phyloP scores from a whole-genome alignment of 2,329 filamentous ascomycete species.

The Tothia fuscella region DNA sequence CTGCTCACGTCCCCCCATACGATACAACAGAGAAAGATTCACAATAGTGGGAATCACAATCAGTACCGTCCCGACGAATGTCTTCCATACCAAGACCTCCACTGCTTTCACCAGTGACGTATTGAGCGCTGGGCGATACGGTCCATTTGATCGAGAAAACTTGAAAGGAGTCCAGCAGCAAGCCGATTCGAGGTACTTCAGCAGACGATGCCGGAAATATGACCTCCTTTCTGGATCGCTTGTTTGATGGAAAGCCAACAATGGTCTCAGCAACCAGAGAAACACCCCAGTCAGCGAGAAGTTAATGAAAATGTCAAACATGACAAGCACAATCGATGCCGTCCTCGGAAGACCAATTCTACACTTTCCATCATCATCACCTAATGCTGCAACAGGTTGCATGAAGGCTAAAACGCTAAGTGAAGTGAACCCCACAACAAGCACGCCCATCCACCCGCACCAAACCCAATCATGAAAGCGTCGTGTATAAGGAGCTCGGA shows the following conservation, averaged over 20 bases:
- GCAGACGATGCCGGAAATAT: conserved; percentile 10
- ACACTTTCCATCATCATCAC: conserved; percentile 24
- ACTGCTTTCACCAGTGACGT: conserved; percentile 6
- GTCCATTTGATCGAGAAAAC: background rate
- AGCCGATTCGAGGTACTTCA: conserved; percentile 8
- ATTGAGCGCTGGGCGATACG: background rate
- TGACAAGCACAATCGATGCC: conserved; percentile 25
- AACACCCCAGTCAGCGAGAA: conserved; percentile 28
- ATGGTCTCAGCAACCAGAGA: conserved; percentile 23
- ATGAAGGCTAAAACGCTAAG: conserved; percentile 21
- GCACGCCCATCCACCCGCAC: conserved; percentile 25
- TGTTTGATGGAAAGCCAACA: conserved; percentile 15
- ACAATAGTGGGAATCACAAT: conserved; percentile 28
- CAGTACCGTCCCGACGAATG: conserved; percentile 22
- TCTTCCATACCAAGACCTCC: conserved; percentile 20
- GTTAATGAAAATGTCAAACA: conserved; percentile 28
- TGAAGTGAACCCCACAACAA: conserved; percentile 20
- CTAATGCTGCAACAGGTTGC: conserved; percentile 21
- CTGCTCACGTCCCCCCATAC: conserved; percentile 22
- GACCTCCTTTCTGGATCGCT: conserved; percentile 1
- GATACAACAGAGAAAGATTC: conserved; percentile 24
- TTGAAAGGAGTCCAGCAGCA: conserved; percentile 9
- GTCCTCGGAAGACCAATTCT: conserved; percentile 27
- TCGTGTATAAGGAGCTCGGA: conserved; percentile 22
- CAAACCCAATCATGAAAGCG: conserved; percentile 25